Percentiles rank a stretch among this genome's conserved stretches.
Conservation (phyloP, 129 eudicot species). For the Lactuca sativa region DNA sequence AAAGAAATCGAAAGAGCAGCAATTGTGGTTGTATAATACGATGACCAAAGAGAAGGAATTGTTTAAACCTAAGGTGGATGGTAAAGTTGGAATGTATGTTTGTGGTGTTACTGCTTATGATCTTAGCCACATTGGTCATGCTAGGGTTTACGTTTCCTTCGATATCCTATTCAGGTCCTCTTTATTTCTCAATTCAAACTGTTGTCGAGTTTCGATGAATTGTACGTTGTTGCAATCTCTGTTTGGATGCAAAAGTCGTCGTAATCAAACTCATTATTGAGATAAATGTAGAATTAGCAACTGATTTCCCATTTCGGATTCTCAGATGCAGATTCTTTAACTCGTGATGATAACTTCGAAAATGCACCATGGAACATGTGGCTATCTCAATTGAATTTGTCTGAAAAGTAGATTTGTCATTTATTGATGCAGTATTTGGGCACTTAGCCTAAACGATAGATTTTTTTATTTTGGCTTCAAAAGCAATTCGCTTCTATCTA, state of each 20-base stretch:
- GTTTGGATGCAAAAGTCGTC: background rate
- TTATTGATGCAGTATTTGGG: background rate
- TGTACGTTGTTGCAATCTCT: background rate
- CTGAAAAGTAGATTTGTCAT: background rate
- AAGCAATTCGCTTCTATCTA: background rate
- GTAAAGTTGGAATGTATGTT: slow-evolving; percentile 86
- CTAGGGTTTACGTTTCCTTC: slow-evolving; percentile 78
- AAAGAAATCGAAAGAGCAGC: slow-evolving; percentile 10
- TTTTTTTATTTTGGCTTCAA: background rate
- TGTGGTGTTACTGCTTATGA: slow-evolving; percentile 92
- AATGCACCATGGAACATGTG: background rate
- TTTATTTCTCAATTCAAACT: background rate
- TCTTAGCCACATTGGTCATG: slow-evolving; percentile 93
- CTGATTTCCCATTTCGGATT: background rate
- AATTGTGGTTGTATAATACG: slow-evolving; percentile 71
- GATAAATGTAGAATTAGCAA: background rate
- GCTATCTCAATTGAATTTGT: background rate
- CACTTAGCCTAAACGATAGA: background rate
- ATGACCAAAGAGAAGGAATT: slow-evolving; percentile 69
- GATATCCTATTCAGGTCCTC: slow-evolving; percentile 78
- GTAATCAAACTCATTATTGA: background rate
- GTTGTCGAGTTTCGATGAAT: background rate
- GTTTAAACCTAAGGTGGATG: slow-evolving; percentile 56
- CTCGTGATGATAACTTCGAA: background rate
- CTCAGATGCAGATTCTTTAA: background rate